Conservation (phyloP, 140 eudicot genomes). For the Senecio squalidus region DNA sequence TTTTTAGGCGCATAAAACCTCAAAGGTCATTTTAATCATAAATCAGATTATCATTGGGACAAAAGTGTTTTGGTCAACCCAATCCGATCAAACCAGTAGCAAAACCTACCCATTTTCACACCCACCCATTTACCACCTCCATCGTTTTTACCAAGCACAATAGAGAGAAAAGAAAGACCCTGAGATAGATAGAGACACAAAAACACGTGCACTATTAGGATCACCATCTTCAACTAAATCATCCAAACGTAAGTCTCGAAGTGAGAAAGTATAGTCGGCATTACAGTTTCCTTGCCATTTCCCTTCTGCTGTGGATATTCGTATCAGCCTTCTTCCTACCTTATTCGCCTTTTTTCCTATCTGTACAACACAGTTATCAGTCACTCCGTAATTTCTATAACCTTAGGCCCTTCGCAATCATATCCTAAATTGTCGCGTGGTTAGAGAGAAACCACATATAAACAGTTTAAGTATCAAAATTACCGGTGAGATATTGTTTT, state of each 20-base stretch:
- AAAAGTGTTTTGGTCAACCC: no score
- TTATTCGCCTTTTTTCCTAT: slow-evolving; percentile 29
- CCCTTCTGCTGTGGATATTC: slow-evolving; percentile 55
- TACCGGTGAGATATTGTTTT: slow-evolving; percentile 35
- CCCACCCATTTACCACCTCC: background rate
- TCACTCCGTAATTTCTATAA: background rate
- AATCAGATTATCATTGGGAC: no score
- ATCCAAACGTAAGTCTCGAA: slow-evolving; percentile 47
- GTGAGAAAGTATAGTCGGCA: slow-evolving; percentile 47
- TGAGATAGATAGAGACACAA: slow-evolving; percentile 44
- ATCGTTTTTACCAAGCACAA: slow-evolving; percentile 5
- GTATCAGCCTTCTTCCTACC: slow-evolving; percentile 39
- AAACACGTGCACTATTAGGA: slow-evolving; percentile 36
- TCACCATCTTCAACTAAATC: slow-evolving; percentile 50
- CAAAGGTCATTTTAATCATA: background rate
- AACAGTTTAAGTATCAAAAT: background rate
- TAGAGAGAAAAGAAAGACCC: slow-evolving; percentile 31
- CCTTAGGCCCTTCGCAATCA: no score
- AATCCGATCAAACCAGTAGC: no score
- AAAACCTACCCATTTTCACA: no score
- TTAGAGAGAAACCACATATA: no score
- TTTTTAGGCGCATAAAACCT: no score
- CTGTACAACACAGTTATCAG: slow-evolving; percentile 20
- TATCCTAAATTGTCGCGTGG: no score
- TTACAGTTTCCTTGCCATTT: slow-evolving; percentile 68